Percentiles rank a stretch among this genome's conserved stretches.
phyloP scores from a whole-genome alignment of 2,329 filamentous ascomycete genomes.

The Colletotrichum sp. region DNA sequence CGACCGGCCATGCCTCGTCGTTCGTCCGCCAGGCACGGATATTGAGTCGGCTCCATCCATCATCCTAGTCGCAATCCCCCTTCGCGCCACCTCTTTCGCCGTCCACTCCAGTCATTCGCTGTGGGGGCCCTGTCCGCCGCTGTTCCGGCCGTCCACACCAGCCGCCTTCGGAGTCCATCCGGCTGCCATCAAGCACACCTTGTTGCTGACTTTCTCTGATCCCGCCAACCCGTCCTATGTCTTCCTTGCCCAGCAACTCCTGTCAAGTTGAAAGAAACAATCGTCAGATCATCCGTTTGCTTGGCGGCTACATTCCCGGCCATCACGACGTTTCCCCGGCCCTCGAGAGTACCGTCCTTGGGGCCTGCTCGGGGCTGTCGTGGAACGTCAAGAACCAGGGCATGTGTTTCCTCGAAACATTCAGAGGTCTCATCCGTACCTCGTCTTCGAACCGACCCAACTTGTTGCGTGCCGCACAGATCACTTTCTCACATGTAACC shows the following conservation, averaged over 20 bases:
- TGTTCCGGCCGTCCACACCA: background rate
- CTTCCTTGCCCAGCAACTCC: slow-evolving; percentile 1
- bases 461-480: background rate
- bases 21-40: background rate
- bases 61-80: background rate
- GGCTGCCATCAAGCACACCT: background rate
- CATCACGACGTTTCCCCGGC: background rate
- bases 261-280: slow-evolving; percentile 7
- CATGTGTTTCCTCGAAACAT: slow-evolving; percentile 10
- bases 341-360: background rate
- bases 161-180: background rate
- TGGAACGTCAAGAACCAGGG: background rate
- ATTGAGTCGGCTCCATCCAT: background rate
- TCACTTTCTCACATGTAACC: slow-evolving; percentile 13
- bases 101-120: background rate
- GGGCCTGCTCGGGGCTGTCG: background rate
- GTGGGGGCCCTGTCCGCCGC: background rate
- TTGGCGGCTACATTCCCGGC: background rate
- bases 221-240: background rate
- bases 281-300: background rate
- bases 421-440: background rate
- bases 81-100: background rate
- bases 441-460: background rate
- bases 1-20: background rate
- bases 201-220: background rate